A percentile compares a stretch with the other conserved stretches of the same genome.
These are phyloP conservation scores for Geotrichum phurueaensis DNA, from an alignment of 1,139 yeast genomes.

Conservation along the genomic window DNA sequence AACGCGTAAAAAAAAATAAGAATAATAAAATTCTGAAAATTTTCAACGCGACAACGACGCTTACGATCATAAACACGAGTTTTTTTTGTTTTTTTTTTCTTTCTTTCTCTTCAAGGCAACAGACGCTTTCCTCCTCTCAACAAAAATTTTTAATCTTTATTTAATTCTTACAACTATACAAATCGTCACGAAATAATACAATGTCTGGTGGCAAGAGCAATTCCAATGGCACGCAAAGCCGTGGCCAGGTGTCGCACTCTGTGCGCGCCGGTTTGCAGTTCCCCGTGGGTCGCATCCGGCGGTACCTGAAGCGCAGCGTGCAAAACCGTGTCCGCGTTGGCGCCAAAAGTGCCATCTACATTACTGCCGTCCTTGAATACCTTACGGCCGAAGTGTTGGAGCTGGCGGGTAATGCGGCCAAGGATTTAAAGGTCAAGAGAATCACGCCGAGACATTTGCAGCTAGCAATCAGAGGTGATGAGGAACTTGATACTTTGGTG, in stretches of 20 bases:
- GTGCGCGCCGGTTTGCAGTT: conserved; percentile 97
- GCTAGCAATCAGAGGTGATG: conserved; percentile 98
- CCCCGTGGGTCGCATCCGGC: conserved; percentile 98
- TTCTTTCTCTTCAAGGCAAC: neutral
- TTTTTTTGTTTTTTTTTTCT: neutral
- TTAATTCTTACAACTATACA: conserved; percentile 9
- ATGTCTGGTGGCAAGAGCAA: conserved; percentile 82
- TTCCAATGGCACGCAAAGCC: conserved; percentile 48
- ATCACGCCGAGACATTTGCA: conserved; percentile 98
- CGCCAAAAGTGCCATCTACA: conserved; percentile 92
- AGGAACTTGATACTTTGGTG: conserved; percentile 91
- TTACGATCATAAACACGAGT: neutral
- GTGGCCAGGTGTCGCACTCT: conserved; percentile 70
- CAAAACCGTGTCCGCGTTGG: conserved; percentile 95
- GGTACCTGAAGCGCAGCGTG: conserved; percentile 86
- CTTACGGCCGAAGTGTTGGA: conserved; percentile 97
- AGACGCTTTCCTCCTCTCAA: neutral
- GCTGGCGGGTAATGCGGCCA: conserved; percentile 98
- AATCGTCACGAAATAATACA: neutral
- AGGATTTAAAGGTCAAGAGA: conserved; percentile 96
- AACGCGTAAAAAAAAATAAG: neutral
- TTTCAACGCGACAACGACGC: neutral
- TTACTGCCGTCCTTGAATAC: conserved; percentile 95
- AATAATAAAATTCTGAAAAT: neutral
- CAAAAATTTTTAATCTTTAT: neutral